Evolutionary conservation across 2,329 filamentous ascomycete genomes (phyloP), one percentile per base, ranked within the genome.

Genomic region (Allantophomopsis cytisporea): DNA sequence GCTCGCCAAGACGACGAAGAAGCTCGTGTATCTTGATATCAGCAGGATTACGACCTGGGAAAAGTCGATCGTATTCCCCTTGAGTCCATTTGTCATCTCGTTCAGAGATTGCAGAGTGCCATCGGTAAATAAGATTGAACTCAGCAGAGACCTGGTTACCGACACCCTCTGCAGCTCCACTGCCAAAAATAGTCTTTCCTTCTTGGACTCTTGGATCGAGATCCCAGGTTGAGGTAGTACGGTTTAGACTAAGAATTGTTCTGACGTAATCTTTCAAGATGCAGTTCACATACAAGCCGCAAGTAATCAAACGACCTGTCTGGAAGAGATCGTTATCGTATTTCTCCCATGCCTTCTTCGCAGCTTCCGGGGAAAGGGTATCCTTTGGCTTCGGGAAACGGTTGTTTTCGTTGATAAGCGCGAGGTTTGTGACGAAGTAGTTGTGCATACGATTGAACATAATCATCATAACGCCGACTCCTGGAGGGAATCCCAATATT

Each of bases 371-470:
- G 0, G 61, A 51, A 0, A 74, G 61, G 1, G 60, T 51, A 5
- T 64, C 58, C 0, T 63, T 52, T 0, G 85, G 84, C 43, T 76
- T 78, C 1, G 69, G 73, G 59, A 94, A 95, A 16, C 83, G 73
- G 23, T 76, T 78, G 35, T 76, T 74, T 50, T 95, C 88, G 51
- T 95, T 94, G 59, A 95, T 89, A 52, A 70, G 63, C 0, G 83
- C 83, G 14, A 95, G 64, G 44, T 89, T 81, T 39, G 77, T 72
- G 2, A 83, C 87, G 0, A 87, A 75, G 47, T 91, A 71, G 60
- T 96, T 95, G 60, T 95, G 89, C 61, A 91, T 93, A 14, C 76
- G 70, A 50, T 80, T 81, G 60, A 86, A 80, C 81, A 87, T 85
- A 57, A 88, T 69, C 20, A 88, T 60, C 3, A 88, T 51, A 4